A percentile compares a stretch with the other conserved stretches of the same genome.
phyloP scores from a whole-genome alignment of 805 yeast genomes.

The Yarrowia sp. region DNA sequence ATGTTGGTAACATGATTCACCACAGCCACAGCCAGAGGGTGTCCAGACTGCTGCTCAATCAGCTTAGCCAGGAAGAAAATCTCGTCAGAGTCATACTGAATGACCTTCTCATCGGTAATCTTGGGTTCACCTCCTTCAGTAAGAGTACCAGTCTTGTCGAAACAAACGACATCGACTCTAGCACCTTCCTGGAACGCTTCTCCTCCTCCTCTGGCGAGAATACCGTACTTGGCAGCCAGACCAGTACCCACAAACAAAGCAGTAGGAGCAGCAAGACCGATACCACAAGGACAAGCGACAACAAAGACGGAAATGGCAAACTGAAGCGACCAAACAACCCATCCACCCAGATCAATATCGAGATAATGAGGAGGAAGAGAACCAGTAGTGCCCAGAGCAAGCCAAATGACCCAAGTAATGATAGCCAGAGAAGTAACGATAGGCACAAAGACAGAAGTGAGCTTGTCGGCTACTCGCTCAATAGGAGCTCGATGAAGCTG shows the following conservation, averaged over 20 bases:
- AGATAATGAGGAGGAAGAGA: constrained; percentile 53
- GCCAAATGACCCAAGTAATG: constrained; percentile 68
- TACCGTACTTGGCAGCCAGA: constrained; percentile 72
- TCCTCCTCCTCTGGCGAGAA: constrained; percentile 78
- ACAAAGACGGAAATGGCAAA: constrained; percentile 79
- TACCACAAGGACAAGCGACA: constrained; percentile 83
- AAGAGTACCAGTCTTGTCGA: constrained; percentile 77
- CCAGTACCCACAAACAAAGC: constrained; percentile 80
- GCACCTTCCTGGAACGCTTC: constrained; percentile 79
- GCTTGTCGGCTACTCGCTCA: constrained; percentile 63
- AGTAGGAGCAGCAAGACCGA: constrained; percentile 82
- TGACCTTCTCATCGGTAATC: constrained; percentile 46
- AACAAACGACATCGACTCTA: constrained; percentile 59
- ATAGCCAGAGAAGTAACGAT: constrained; percentile 59
- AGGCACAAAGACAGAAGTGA: constrained; percentile 75
- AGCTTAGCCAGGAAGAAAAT: constrained; percentile 46
- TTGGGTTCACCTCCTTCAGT: constrained; percentile 60
- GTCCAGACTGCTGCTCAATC: constrained; percentile 62
- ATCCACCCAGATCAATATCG: constrained; percentile 67
- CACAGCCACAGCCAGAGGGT: constrained; percentile 65
- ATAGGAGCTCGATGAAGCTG: constrained; percentile 71
- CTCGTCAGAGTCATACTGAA: not conserved
- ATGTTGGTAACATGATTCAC: constrained; percentile 40
- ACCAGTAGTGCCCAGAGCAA: constrained; percentile 54
- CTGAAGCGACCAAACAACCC: constrained; percentile 75